Conservation (phyloP, 495 filamentous ascomycete species). For the Lasiosphaeris hirsuta region DNA sequence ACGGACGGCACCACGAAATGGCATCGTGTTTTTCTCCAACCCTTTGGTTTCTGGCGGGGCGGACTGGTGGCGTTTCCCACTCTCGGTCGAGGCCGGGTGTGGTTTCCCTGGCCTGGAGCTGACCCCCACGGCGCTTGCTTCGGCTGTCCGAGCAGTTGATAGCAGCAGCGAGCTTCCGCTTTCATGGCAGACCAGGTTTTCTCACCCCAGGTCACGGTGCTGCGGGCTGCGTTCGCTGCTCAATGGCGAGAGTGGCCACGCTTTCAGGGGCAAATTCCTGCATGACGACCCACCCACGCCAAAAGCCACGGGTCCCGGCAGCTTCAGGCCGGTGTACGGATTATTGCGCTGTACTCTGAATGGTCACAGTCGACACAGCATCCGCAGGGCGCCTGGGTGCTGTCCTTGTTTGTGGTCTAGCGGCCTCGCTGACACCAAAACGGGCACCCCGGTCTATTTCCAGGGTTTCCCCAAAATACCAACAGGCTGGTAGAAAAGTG, state of each 20-base stretch:
- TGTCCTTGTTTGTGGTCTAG: neutral
- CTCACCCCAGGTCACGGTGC: no score
- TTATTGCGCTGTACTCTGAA: neutral
- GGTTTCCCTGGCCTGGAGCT: no score
- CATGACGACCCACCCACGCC: neutral
- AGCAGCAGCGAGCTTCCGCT: no score
- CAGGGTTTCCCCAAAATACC: slow-evolving; percentile 8
- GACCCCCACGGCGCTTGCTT: no score
- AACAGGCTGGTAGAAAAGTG: slow-evolving; percentile 1
- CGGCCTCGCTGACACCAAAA: neutral
- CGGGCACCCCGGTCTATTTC: slow-evolving; percentile 3
- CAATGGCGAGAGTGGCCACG: neutral
- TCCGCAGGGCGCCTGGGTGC: neutral
- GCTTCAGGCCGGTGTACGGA: slow-evolving; percentile 1
- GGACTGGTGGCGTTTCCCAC: no score
- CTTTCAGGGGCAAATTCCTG: slow-evolving; percentile 5
- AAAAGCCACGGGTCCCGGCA: neutral
- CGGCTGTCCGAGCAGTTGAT: no score
- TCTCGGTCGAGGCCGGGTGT: no score
- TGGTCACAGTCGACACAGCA: slow-evolving; percentile 1
- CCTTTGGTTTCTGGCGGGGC: no score
- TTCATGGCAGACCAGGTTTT: no score
- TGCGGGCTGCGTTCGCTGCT: neutral
- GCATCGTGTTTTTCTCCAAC: no score
- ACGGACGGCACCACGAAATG: no score